phyloP scores from a whole-genome alignment of 192 early-diverging fungal species.

The Umbelopsis ramanniana region DNA sequence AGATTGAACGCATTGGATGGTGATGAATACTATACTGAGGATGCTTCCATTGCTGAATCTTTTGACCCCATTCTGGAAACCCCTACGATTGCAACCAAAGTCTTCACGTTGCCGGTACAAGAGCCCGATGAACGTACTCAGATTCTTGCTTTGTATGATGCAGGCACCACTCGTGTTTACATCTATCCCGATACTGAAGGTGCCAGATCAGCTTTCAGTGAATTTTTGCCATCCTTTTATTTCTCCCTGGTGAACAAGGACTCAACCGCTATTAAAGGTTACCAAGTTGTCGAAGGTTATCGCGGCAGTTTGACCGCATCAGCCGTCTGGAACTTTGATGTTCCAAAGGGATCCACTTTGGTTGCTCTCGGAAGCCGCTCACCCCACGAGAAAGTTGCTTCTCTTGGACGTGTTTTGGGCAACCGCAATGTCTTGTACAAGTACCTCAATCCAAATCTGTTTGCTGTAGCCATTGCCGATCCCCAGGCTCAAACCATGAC shows the following conservation, averaged over 20 bases:
- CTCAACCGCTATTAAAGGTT: slow-evolving; percentile 59
- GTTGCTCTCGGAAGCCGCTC: slow-evolving; percentile 7
- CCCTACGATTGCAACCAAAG: slow-evolving; percentile 42
- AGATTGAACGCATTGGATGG: slow-evolving; percentile 74
- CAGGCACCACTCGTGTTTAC: slow-evolving; percentile 47
- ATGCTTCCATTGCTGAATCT: slow-evolving; percentile 27
- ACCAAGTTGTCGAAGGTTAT: slow-evolving; percentile 53
- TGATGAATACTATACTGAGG: slow-evolving; percentile 45
- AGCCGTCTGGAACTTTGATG: slow-evolving; percentile 56
- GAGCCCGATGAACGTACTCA: slow-evolving; percentile 65
- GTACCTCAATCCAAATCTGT: slow-evolving; percentile 94
- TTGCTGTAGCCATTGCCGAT: slow-evolving; percentile 72
- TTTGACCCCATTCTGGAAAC: slow-evolving; percentile 50
- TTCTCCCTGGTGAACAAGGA: slow-evolving; percentile 64
- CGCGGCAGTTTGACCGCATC: slow-evolving; percentile 47
- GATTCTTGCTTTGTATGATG: slow-evolving; percentile 54
- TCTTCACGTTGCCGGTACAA: slow-evolving; percentile 67
- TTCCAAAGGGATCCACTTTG: slow-evolving; percentile 59
- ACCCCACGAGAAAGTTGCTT: slow-evolving; percentile 69
- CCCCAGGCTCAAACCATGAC: slow-evolving; percentile 48
- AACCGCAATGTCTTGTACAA: slow-evolving; percentile 98
- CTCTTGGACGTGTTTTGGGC: slow-evolving; percentile 91
- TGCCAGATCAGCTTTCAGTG: slow-evolving; percentile 57
- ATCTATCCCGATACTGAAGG: slow-evolving; percentile 69
- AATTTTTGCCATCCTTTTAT: slow-evolving; percentile 61